phyloP scores from a whole-genome alignment of 345 rosid species.

The Salix udensis region DNA sequence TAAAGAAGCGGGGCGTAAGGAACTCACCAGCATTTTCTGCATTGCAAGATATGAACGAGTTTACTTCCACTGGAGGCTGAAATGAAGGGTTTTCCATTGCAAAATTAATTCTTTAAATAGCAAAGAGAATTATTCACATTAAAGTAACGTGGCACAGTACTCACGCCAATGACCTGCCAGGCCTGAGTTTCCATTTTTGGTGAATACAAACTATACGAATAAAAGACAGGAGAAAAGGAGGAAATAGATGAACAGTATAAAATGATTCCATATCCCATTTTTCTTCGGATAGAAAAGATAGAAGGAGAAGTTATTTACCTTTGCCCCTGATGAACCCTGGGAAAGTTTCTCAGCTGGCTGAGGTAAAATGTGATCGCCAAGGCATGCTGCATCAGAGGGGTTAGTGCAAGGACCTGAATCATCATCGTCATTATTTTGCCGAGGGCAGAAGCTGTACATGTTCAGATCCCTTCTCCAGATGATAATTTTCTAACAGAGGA shows the following conservation, averaged over 20 bases:
- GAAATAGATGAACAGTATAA: neutral
- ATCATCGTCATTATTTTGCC: conserved; percentile 8
- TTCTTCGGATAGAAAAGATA: neutral
- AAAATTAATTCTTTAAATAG: conserved; percentile 18
- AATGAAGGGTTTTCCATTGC: conserved; percentile 6
- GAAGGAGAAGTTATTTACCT: conserved; percentile 31
- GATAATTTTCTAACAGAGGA: conserved; percentile 27
- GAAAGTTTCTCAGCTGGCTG: conserved; percentile 22
- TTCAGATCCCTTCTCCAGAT: conserved; percentile 10
- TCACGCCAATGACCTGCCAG: neutral
- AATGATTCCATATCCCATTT: neutral
- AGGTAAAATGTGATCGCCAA: conserved; percentile 15
- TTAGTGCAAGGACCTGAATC: conserved; percentile 14
- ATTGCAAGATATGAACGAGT: conserved; percentile 12
- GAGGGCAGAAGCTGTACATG: conserved; percentile 8
- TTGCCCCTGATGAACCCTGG: conserved; percentile 9
- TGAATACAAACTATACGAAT: neutral
- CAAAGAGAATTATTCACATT: neutral
- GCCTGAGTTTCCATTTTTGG: conserved; percentile 4
- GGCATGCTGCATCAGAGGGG: conserved; percentile 9
- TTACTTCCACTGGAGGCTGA: conserved; percentile 26
- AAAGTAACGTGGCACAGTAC: neutral
- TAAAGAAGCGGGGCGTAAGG: neutral
- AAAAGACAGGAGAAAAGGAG: neutral
- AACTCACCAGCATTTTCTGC: conserved; percentile 28